Base-by-base conservation (phyloP, 768 basidiomycete genomes). In the Butyriboletus loyo region DNA sequence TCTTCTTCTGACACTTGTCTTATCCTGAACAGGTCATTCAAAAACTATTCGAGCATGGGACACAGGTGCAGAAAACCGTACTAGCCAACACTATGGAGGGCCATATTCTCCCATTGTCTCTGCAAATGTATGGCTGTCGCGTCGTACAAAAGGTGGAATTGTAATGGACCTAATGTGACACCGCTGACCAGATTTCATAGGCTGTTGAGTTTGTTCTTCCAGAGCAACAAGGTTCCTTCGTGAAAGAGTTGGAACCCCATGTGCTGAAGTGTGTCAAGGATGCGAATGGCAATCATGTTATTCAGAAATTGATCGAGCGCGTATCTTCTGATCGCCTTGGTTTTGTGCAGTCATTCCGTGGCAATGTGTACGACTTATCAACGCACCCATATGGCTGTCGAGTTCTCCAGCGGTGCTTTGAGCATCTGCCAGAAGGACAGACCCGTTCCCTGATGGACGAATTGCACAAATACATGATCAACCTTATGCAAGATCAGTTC, bases 81-180 rank as follows among this genome's bases (percentile, higher is more conserved):
- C 74, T 98, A 40, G 85, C 82, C 1, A 78, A 73, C 46, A 76
- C 81, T 8, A 87, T 99, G 80, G 86, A 92, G 63, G 84, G 85
- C 0, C 85, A 88, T 62, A 77, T 94, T 32, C 73, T 92, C 4
- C 73, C 79, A 15, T 75, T 98, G 47, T 89, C 93, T 10, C 73
- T 89, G 50, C 90, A 98, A 65, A 91, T 95, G 81, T 98, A 98
- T 69, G 96, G 95, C 5, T 99, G 96, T 71, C 84, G 96, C 14
- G 94, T 98, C 7, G 87, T 95, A 19, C 93, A 96, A 68, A 93
- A 93, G 86, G 92, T 90, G 55, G 15, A 3, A 24, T 57, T 56
- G 5, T 35, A 25, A 22, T 35, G n/a, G 5, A 49, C 32, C n/a
- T 46, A 11, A 7, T 51, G n/a, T 39, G 8, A 10, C 31, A 10